Evolutionary conservation across 2,329 filamentous ascomycete genomes (phyloP), one percentile per base, ranked within the genome.

Genomic region (Ceratocystis destructans): DNA sequence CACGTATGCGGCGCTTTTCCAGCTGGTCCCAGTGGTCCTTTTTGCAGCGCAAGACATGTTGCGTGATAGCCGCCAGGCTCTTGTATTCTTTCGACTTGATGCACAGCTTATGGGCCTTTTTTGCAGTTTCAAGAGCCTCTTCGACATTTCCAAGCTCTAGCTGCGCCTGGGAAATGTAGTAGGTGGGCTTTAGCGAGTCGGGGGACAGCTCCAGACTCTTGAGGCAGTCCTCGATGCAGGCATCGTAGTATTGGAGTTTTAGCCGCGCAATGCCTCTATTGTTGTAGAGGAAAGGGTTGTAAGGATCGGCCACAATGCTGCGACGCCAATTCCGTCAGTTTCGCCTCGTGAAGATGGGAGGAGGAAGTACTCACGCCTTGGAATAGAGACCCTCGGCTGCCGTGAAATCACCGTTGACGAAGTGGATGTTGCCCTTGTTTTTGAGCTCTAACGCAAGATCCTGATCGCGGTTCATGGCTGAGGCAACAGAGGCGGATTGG

Each of bases 211-310:
- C 80, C 62, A 96, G 86, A 69, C 88, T 90, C 64, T 84, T 79
- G 64, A 87, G 76, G 73, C 91, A 93, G 75, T 96, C 92, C 68
- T 84, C 79, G 69, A 94, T 86, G 62, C 87, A 90, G 8, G 81
- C 85, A 37, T 89, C 82, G 83, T 87, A 95, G 71, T 84, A 79
- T 68, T 81, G 77, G 25, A 96, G 82, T 76, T 88, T 89, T 67
- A 94, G 79, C 50, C 91, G 84, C 2, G 88, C 86, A 77, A 96
- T 88, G 64, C 91, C 89, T 65, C 92, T 89, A 77, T 96, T 97
- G 48, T 90, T 93, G 77, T 91, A 96, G 63, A 96, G 82, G 37
- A 87, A 80, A 1, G 88, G 84, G 73, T 96, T 94, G 66, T 79
- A 82, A 3, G 88, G 82, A 75, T 96, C 89, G 73, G 86, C 84